These are phyloP conservation scores for Fragilaria crotonensis DNA, from an alignment of 108 stramenopile species.

Conservation along the genomic window DNA sequence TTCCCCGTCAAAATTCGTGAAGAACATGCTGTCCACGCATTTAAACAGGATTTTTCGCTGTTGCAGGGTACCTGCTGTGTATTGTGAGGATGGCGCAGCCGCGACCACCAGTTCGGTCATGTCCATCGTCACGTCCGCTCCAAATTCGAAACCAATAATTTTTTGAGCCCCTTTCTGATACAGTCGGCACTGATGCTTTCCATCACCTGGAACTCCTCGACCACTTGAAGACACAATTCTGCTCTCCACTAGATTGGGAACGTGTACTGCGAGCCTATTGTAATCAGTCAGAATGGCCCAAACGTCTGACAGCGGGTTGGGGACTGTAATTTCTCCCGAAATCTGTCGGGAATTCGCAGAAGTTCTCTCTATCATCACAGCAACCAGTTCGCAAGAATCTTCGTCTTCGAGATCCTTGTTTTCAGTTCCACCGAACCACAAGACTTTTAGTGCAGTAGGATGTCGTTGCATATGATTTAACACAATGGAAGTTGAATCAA, in stretches of 20 bases:
- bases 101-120: conserved; percentile 64
- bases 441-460: conserved; percentile 30
- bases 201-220: conserved; percentile 38
- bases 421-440: conserved; percentile 50
- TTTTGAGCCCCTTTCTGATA: conserved; percentile 90
- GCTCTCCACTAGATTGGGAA: conserved; percentile 86
- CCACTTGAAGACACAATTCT: conserved; percentile 15
- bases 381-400: conserved; percentile 46
- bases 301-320: conserved; percentile 53
- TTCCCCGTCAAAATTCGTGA: conserved; percentile 78
- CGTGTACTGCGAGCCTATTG: conserved; percentile 73
- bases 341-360: conserved; percentile 80
- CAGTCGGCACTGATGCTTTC: conserved; percentile 45
- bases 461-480: too few relatives aligned
- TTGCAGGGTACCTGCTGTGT: not conserved
- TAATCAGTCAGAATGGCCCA: conserved; percentile 90
- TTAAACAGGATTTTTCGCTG: conserved; percentile 58
- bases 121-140: conserved; percentile 83
- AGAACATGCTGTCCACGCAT: conserved; percentile 81
- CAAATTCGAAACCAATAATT: conserved; percentile 90
- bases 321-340: conserved; percentile 64
- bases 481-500: too few relatives aligned
- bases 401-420: conserved; percentile 10
- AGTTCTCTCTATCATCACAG: conserved; percentile 80
- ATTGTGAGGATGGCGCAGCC: not conserved